Base-by-base conservation (phyloP, 768 basidiomycete species). In the Suillus lakei region DNA sequence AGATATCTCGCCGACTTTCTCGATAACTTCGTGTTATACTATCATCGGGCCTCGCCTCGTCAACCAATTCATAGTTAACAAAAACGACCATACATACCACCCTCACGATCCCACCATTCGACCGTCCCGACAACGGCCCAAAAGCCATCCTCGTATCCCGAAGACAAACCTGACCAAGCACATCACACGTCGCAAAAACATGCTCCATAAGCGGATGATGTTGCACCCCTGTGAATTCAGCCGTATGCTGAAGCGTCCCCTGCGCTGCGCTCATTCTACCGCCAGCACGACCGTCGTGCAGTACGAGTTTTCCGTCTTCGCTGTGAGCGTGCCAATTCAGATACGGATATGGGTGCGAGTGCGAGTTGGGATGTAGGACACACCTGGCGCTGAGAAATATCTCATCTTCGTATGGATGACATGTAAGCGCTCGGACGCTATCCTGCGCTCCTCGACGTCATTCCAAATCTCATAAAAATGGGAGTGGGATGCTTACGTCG, bases 81-180 rank as follows among this genome's bases (percentile, higher is more conserved):
- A 68, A 55, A 21, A 60, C 34, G 9, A 16, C 70, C 79, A 63
- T 62, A 88, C 88, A 64, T 63, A 88, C 88, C 62, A 66, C 81
- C 64, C 83, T 84, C 9, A 91, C 86, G 1, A 90, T 78, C 0
- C 91, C 90, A 15, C 84, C 74, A 21, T 80, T 74, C 3, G 83
- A 80, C 41, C 86, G 75, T 13, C 73, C 74, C 21, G 74, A 74
- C 23, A 74, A 69, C 51, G 87, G 81, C 23, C 89, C 88, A 74
- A 92, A 93, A 0, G 90, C 85, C 89, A 92, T 92, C 15, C 92
- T 82, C 18, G 79, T 77, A 74, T 94, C 92, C 18, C 90, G 85
- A 64, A 94, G 84, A 68, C 83, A 86, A 4, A 92, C 87, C 28
- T 77, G 75, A 5, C 92, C 91, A 18, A 71, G 75, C 13, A 72